Percentiles rank a stretch among this genome's conserved stretches.
phyloP scores from a whole-genome alignment of 768 basidiomycete genomes.

The Punctularia strigosozonata region DNA sequence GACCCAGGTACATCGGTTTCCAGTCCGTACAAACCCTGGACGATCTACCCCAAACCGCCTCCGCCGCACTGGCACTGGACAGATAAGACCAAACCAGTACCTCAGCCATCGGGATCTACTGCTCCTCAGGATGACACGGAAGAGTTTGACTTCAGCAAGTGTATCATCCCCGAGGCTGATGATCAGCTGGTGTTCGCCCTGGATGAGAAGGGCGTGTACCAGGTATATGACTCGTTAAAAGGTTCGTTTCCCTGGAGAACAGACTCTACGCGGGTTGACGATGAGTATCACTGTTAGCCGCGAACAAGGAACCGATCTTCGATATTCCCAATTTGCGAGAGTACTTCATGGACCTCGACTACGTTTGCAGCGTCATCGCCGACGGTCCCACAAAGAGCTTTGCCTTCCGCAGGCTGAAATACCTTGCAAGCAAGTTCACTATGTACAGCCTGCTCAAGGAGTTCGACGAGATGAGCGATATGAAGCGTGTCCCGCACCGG shows the following conservation, averaged over 20 bases:
- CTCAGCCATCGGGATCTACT: slow-evolving; percentile 21
- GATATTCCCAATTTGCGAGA: slow-evolving; percentile 80
- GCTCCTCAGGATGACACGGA: slow-evolving; percentile 21
- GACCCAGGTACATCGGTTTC: slow-evolving; percentile 24
- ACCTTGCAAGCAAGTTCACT: slow-evolving; percentile 85
- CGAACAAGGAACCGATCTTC: slow-evolving; percentile 47
- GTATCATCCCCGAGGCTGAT: slow-evolving; percentile 57
- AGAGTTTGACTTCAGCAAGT: slow-evolving; percentile 64
- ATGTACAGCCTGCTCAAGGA: slow-evolving; percentile 91
- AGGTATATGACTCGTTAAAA: slow-evolving; percentile 50
- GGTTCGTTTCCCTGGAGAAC: slow-evolving; percentile 16
- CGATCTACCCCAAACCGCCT: slow-evolving; percentile 85
- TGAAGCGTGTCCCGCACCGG: slow-evolving; percentile 93
- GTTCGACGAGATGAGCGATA: slow-evolving; percentile 86
- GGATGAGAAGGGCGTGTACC: slow-evolving; percentile 85
- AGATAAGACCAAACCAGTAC: slow-evolving; percentile 33
- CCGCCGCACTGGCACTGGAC: slow-evolving; percentile 95
- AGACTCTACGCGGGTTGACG: too few species aligned
- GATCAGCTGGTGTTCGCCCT: slow-evolving; percentile 52
- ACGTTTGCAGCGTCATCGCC: slow-evolving; percentile 78
- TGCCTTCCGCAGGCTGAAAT: slow-evolving; percentile 84
- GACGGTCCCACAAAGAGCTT: slow-evolving; percentile 96
- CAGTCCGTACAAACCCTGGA: slow-evolving; percentile 53
- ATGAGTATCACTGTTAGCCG: too few species aligned
- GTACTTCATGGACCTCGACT: slow-evolving; percentile 94